Conservation (phyloP, 352 stramenopile genomes). For the Elongisporangium anandrum region DNA sequence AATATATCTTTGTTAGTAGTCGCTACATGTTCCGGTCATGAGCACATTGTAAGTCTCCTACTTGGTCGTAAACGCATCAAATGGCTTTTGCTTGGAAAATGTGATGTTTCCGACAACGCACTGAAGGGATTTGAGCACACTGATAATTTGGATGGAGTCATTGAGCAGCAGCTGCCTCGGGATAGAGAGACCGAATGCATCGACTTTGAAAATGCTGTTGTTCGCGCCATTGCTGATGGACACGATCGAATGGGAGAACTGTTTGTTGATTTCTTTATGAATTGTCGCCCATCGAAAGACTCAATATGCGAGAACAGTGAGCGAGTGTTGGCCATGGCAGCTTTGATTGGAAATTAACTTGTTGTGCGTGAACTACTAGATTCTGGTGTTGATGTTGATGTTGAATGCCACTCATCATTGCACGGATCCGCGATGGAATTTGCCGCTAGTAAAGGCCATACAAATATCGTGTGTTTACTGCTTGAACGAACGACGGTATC, state of each 20-base stretch:
- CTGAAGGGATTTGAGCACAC: too few species aligned
- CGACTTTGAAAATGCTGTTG: not conserved
- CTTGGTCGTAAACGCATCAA: not conserved
- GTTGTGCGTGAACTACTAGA: not conserved
- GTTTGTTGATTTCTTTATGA: not conserved
- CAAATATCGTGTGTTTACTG: not conserved
- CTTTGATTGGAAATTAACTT: not conserved
- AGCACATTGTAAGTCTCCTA: not conserved
- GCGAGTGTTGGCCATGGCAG: not conserved
- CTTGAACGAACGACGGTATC: not conserved
- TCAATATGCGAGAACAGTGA: not conserved
- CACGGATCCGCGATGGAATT: not conserved
- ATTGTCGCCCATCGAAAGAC: not conserved
- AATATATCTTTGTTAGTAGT: not conserved
- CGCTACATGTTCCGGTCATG: not conserved
- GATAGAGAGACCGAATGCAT: not conserved
- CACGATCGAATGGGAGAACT: not conserved
- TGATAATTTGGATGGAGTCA: too few species aligned
- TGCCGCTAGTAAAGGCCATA: not conserved
- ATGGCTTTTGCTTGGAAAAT: not conserved
- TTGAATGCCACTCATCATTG: not conserved
- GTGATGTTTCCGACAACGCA: not conserved
- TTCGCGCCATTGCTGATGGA: not conserved
- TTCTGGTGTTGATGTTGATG: not conserved
- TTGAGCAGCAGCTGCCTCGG: too few species aligned